Base-by-base conservation (phyloP, 768 basidiomycete species). In the Tubosaeta sp. region DNA sequence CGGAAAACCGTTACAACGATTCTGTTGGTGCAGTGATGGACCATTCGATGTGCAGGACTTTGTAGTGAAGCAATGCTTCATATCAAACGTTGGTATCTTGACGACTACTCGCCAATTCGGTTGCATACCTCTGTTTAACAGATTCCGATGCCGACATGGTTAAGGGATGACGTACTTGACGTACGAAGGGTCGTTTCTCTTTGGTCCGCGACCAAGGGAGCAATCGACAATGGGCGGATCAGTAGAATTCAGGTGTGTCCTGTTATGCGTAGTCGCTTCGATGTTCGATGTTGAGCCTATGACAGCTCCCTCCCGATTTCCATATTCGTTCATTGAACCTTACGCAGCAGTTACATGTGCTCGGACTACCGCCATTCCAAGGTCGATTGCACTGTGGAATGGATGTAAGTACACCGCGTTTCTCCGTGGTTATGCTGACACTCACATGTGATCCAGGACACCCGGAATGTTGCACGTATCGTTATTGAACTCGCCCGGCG, bases 311-410 rank as follows among this genome's bases (percentile, higher is more conserved):
- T 29, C 46, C 52, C 26, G 44, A 43, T 44, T 49, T 48, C 53
- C 57, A 61, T 49, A 43, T 65, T 64, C 54, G 58, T 31, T 68
- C 72, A 31, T 69, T 91, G 51, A 88, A 88, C 55, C 85, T 95
- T 50, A 67, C 82, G 34, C 78, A 79, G n/a, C 91, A 95, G 67
- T 74, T 97, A 43, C 75, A 76, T 33, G 76, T 76, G n/a, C 81
- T 97, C 39, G 79, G 77, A 10, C 71, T 97, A 43, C 76, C 80
- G 5, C 75, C 78, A 7, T 98, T 98, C 64, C 73, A 86, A 67
- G 95, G 95, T 19, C 81, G 88, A 60, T 76, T 83, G 50, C 95
- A 98, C 70, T 83, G 83, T 63, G 95, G 95, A 22, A 87, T 95
- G 33, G 92, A 94, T 71, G 95, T 94, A 56, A 75, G 89, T 83